phyloP scores from a whole-genome alignment of 2,329 filamentous ascomycete genomes.

The Erysiphe pulchra region DNA sequence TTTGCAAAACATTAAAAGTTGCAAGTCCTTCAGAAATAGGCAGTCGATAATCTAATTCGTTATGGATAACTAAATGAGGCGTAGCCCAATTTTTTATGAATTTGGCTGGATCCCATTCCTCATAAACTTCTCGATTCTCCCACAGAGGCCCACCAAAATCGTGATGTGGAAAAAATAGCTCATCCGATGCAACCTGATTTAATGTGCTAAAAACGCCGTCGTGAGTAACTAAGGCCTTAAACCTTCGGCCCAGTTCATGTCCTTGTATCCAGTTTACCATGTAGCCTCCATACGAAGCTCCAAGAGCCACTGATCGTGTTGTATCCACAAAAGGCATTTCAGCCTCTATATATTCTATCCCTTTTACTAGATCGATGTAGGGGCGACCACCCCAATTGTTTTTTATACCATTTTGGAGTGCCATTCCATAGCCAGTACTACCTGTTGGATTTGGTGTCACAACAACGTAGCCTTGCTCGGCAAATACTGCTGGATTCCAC shows the following conservation, averaged over 20 bases:
- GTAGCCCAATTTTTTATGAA: slow-evolving; percentile 31
- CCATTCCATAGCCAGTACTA: slow-evolving; percentile 59
- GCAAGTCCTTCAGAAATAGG: slow-evolving; percentile 55
- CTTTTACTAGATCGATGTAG: slow-evolving; percentile 57
- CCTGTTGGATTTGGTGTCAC: slow-evolving; percentile 66
- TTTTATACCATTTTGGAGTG: slow-evolving; percentile 49
- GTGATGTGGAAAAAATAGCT: slow-evolving; percentile 45
- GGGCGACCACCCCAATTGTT: slow-evolving; percentile 67
- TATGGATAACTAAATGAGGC: slow-evolving; percentile 75
- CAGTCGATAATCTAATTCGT: slow-evolving; percentile 68
- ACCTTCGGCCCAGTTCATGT: slow-evolving; percentile 53
- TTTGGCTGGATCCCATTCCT: slow-evolving; percentile 41
- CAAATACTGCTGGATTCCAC: slow-evolving; percentile 71
- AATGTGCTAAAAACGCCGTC: slow-evolving; percentile 61
- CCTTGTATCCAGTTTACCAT: slow-evolving; percentile 89
- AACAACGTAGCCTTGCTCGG: slow-evolving; percentile 68
- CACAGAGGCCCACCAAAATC: slow-evolving; percentile 30
- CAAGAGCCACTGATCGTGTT: slow-evolving; percentile 41
- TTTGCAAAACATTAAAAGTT: slow-evolving; percentile 38
- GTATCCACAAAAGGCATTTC: slow-evolving; percentile 45
- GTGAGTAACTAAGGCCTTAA: slow-evolving; percentile 72
- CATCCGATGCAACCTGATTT: slow-evolving; percentile 37
- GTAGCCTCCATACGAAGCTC: slow-evolving; percentile 50
- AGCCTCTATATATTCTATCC: slow-evolving; percentile 46
- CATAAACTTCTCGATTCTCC: slow-evolving; percentile 35